Conservation (phyloP, 208 protist genomes). For the Lotmaria passim region DNA sequence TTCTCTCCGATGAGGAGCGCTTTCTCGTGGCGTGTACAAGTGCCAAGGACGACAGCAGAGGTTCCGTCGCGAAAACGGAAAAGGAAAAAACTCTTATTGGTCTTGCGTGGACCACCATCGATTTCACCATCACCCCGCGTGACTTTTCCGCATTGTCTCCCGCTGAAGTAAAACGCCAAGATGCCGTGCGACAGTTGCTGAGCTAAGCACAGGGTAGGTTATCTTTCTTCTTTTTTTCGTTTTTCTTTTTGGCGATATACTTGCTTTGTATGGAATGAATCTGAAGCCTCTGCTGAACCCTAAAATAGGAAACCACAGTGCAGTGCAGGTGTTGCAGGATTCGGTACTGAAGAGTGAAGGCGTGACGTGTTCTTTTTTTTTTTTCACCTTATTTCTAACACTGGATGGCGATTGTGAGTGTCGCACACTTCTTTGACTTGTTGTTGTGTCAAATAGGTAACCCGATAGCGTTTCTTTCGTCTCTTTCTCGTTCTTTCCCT, state of each 20-base stretch:
- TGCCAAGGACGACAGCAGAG: background rate
- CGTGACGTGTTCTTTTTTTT: too few relatives aligned
- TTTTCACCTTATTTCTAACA: too few relatives aligned
- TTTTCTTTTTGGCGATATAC: background rate
- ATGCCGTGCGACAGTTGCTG: slow-evolving; percentile 2
- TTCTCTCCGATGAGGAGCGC: slow-evolving; percentile 26
- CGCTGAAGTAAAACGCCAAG: background rate
- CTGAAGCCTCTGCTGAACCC: too few relatives aligned
- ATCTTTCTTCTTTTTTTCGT: background rate
- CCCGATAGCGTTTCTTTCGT: too few relatives aligned
- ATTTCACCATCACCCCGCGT: slow-evolving; percentile 1
- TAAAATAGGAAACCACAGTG: too few relatives aligned
- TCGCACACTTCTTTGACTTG: too few relatives aligned
- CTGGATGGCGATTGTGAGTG: too few relatives aligned
- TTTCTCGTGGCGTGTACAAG: slow-evolving; percentile 19
- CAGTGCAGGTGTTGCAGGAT: too few relatives aligned
- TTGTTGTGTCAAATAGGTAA: too few relatives aligned
- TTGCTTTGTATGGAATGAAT: background rate
- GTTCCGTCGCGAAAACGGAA: background rate
- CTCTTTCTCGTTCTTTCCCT: too few relatives aligned
- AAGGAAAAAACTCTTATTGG: slow-evolving; percentile 6
- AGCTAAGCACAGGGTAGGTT: background rate
- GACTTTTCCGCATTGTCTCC: slow-evolving; percentile 3
- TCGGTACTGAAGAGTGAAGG: too few relatives aligned
- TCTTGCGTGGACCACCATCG: background rate